Percentiles rank a stretch among this genome's conserved stretches.
Evolutionary conservation across 768 basidiomycete genomes (phyloP).

Genomic region (Ephemerocybe angulata): DNA sequence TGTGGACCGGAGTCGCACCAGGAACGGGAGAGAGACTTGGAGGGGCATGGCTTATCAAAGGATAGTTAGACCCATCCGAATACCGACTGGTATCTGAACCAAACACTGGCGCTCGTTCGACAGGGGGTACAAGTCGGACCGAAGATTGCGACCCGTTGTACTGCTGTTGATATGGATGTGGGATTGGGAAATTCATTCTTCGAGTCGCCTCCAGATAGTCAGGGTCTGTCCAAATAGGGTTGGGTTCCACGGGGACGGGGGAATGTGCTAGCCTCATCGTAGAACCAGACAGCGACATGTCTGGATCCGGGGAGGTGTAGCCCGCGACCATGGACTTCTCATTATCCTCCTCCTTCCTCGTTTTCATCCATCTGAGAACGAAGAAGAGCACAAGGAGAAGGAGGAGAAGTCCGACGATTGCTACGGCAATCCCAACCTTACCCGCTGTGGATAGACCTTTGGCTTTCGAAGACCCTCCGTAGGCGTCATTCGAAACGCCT

Average conservation of each 20-base stretch:
- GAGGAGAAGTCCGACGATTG: not conserved
- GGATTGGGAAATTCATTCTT: not conserved
- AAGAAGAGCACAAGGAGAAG: slow-evolving; percentile 4
- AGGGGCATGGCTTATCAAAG: too few species aligned
- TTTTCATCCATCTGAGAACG: not conserved
- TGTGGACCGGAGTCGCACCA: not conserved
- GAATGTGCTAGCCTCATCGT: not conserved
- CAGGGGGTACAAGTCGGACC: not conserved
- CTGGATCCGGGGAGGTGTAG: not conserved
- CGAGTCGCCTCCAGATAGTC: not conserved
- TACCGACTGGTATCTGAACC: not conserved
- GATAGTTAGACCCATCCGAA: not conserved
- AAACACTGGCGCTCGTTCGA: too few species aligned
- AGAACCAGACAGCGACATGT: not conserved
- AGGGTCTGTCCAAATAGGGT: slow-evolving; percentile 1
- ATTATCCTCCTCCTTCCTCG: not conserved
- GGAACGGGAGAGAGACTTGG: not conserved
- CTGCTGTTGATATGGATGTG: not conserved
- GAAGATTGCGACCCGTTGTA: not conserved
- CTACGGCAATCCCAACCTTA: not conserved
- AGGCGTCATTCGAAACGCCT: not conserved
- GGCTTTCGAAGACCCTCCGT: not conserved
- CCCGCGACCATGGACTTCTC: not conserved
- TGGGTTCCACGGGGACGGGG: not conserved
- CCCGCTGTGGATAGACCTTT: not conserved